Evolutionary conservation across 2,329 filamentous ascomycete genomes (phyloP), one percentile per base, ranked within the genome.

Genomic region (Penicillium sclerotigenum): DNA sequence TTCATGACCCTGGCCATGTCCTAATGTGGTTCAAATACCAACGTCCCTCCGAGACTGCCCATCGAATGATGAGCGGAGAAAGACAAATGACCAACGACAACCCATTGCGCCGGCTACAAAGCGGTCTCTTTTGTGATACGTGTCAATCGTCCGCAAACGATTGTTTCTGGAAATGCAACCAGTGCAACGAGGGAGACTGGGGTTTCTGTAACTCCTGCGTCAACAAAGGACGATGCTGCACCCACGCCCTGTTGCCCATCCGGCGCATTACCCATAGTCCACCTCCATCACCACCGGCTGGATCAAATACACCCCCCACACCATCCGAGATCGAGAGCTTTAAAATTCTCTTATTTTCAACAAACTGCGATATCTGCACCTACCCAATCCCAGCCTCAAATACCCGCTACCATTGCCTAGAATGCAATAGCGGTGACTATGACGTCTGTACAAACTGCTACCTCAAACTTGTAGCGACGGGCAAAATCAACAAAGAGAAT

Each of bases 101-200:
- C 68, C 89, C 90, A 0, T 75, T 79, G 5, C 80, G 81, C 37
- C 80, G 90, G 24, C 75, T 94, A 0, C 85, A 94, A 72, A 86
- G 83, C 50, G 93, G 93, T 20, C 86, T 90, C 6, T 97, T 97
- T 72, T 97, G 93, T 70, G 85, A 88, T 36, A 82, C 83, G 46
- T 97, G 93, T 70, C 78, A 82, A 18, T 79, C 82, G 0, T 89
- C 85, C 78, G 83, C 90, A 0, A 92, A 95, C 65, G 83, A 87
- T 49, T 94, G 90, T 73, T 96, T 90, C 73, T 97, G 92, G 93
- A 87, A 89, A 59, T 97, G 93, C 71, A 85, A 88, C 57, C 72
- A 81, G 26, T 97, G 93, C 75, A 96, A 96, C 65, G 86, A 94
- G 59, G 93, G 91, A 5, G 92, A 95, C 68, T 97, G 92, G 92